phyloP scores from a whole-genome alignment of 495 filamentous ascomycete species.

The Neohortaea acidophila region DNA sequence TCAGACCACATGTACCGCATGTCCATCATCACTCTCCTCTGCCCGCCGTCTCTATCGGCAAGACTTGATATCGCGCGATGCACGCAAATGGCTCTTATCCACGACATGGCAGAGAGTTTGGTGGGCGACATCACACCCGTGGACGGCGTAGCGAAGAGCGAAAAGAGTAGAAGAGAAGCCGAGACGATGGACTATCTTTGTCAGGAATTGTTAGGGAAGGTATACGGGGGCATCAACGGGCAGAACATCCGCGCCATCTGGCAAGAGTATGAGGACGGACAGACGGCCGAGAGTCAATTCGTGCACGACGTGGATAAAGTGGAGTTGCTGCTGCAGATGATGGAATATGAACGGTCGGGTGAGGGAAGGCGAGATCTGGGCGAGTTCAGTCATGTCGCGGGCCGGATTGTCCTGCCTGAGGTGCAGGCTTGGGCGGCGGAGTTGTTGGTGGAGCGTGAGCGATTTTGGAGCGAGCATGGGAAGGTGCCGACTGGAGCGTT shows the following conservation, averaged over 20 bases:
- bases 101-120: slow-evolving; percentile 92
- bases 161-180: slow-evolving; percentile 76
- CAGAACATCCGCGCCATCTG: slow-evolving; percentile 60
- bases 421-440: slow-evolving; percentile 64
- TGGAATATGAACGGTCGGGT: slow-evolving; percentile 77
- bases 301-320: slow-evolving; percentile 97
- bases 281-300: slow-evolving; percentile 69
- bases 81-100: slow-evolving; percentile 83
- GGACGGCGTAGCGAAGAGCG: slow-evolving; percentile 51
- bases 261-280: slow-evolving; percentile 81
- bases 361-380: slow-evolving; percentile 52
- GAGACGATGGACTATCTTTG: slow-evolving; percentile 83
- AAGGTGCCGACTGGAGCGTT: slow-evolving; percentile 11
- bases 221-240: slow-evolving; percentile 48
- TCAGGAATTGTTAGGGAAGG: slow-evolving; percentile 51
- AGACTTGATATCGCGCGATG: slow-evolving; percentile 64
- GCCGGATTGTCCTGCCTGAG: slow-evolving; percentile 57
- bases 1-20: slow-evolving; percentile 99
- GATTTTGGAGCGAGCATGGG: slow-evolving; percentile 45
- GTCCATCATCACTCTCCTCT: slow-evolving; percentile 89
- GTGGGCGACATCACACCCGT: slow-evolving; percentile 94
- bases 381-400: slow-evolving; percentile 68
- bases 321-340: slow-evolving; percentile 84
- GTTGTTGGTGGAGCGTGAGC: slow-evolving; percentile 58
- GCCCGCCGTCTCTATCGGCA: slow-evolving; percentile 56